Evolutionary conservation across 352 stramenopile genomes (phyloP), one percentile per base, ranked within the genome.

Genomic region (Saprolegnia diclina): DNA sequence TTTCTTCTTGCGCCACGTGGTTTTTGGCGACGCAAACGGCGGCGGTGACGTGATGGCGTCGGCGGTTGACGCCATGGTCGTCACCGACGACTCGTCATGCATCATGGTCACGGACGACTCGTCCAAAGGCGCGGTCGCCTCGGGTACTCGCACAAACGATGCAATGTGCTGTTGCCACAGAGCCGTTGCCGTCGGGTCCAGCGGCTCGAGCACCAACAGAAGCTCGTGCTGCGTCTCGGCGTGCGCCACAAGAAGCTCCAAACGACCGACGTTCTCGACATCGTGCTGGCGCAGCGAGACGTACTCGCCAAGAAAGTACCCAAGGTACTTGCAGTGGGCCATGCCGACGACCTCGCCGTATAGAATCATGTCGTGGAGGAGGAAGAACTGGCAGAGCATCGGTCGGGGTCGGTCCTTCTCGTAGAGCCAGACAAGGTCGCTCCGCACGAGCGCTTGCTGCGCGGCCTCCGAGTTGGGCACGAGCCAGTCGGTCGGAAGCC

Each of bases 281-380:
- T n/a, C 14, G 24, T 32, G 16, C 10, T 6, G 11, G 38, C 54
- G 63, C 5, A 69, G 11, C 10, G 29, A 24, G 16, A 69, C 35
- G 32, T 69, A 35, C 42, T 69, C 63, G 18, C 63, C 63, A 3
- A 69, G 50, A 7, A 69, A 42, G 53, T 69, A 63, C 16, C 53
- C 63, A 4, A 44, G 19, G 38, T 37, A 69, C 22, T 21, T 18
- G 38, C 63, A 69, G 0, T 32, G 14, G 1, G 22, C 19, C 19
- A 55, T 37, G 10, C 42, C 29, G 4, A 6, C 13, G 48, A 69
- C 52, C 5, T 56, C 7, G 40, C 63, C 63, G 63, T 63, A 69
- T 11, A 69, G 29, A 29, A 69, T 56, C 63, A 69, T 69, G 53
- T 69, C 63, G 44, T 61, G 19, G n/a, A 69, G 44, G 29, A 69